Percentiles rank a stretch among this genome's conserved stretches.
Evolutionary conservation across 768 basidiomycete species (phyloP).

Genomic region (Mycena pura): DNA sequence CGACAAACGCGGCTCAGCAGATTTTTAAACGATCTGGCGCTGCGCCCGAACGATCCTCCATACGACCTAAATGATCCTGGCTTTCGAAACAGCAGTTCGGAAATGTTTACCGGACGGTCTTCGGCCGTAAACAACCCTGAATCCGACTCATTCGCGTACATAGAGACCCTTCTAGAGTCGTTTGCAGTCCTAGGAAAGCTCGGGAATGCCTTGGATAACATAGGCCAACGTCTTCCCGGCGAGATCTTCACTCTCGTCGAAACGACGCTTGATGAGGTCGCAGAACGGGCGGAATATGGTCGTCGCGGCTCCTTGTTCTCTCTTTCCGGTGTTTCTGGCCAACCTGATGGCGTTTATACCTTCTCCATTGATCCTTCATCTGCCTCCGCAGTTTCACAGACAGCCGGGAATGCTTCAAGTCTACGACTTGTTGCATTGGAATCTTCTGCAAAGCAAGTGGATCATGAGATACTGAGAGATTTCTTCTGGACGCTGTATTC

Average conservation of each 20-base stretch:
- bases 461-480: constrained; percentile 88
- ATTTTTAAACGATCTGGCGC: constrained; percentile 68
- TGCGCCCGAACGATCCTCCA: constrained; percentile 82
- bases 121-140: constrained; percentile 71
- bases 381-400: constrained; percentile 32
- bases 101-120: constrained; percentile 15
- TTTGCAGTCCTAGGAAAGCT: constrained; percentile 90
- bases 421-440: constrained; percentile 79
- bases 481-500: constrained; percentile 98
- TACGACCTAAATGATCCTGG: constrained; percentile 62
- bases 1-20: constrained; percentile 60
- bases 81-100: constrained; percentile 31
- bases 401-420: constrained; percentile 52
- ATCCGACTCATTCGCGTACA: constrained; percentile 89
- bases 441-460: constrained; percentile 69
- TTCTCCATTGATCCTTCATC: constrained; percentile 44
- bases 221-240: constrained; percentile 80
- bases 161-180: constrained; percentile 93
- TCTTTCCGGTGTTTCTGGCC: constrained; percentile 42
- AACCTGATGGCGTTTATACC: constrained; percentile 61
- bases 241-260: constrained; percentile 91
- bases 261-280: constrained; percentile 86
- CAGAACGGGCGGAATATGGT: constrained; percentile 86
- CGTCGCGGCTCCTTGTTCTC: constrained; percentile 52
- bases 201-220: constrained; percentile 80